Evolutionary conservation across 2,329 filamentous ascomycete genomes (phyloP), one percentile per base, ranked within the genome.

Genomic region (Pyrenophora graminea): DNA sequence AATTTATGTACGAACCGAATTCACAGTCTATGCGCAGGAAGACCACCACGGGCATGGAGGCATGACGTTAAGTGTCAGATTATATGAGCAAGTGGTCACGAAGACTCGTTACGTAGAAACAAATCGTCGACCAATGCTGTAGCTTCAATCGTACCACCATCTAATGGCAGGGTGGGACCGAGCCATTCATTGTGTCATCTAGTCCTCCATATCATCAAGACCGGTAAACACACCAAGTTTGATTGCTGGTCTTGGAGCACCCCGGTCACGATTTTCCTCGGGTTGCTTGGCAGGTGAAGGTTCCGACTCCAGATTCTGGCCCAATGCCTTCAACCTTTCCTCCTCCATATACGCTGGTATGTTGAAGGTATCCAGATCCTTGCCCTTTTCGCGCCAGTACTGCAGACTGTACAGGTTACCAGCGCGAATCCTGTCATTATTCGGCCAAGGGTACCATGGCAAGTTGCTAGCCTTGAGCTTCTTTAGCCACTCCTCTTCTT

Each of bases 391-490:
- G 21, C 61, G 60, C 45, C 60, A 64, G 31, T 60, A 59, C 34
- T 60, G 58, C 34, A 66, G 39, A n/a, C 64, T 62, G 51, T 59
- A 62, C 36, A 95, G 77, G 1, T 85, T 85, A 31, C 90, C 89
- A 13, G 77, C 76, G 27, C 84, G 82, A 56, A 94, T 89, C 52
- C 85, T 82, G 27, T 87, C 83, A 56, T 90, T 85, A 23, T 78
- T 79, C 0, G 90, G 90, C 90, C 90, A 95, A 1, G 90, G 90
- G 39, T 85, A 80, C 75, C 91, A 95, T 2, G 57, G 49, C 6
- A 63, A 51, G 15, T 63, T 56, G 48, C 56, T 64, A 40, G 64
- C 63, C 10, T 64, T 60, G 49, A 70, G 63, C 51, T 69, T 68
- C 51, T 61, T 61, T 19, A 71, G 46, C 67, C 69, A 73, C 45